Evolutionary conservation across 2,329 filamentous ascomycete species (phyloP).

Genomic region (Didymellaceae sp.): DNA sequence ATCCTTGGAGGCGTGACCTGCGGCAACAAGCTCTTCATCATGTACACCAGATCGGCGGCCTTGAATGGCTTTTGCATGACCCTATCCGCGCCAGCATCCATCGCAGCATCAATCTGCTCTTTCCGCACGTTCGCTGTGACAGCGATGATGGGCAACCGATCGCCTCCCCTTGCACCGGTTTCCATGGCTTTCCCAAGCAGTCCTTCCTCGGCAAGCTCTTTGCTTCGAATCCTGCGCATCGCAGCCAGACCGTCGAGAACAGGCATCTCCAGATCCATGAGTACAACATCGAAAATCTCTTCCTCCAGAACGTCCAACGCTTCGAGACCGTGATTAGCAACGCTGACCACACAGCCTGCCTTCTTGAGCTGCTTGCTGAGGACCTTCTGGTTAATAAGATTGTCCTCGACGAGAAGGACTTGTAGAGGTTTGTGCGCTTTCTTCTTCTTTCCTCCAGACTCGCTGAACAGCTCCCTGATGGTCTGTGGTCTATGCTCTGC

Average conservation of each 20-base stretch:
- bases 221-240: conserved; percentile 57
- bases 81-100: conserved; percentile 43
- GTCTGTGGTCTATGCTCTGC: conserved; percentile 22
- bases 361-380: conserved; percentile 47
- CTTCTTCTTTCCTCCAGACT: not conserved
- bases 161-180: conserved; percentile 29
- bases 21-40: conserved; percentile 44
- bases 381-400: conserved; percentile 49
- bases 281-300: conserved; percentile 39
- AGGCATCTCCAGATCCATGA: conserved; percentile 64
- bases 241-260: conserved; percentile 55
- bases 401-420: conserved; percentile 49
- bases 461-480: conserved; percentile 12
- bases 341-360: conserved; percentile 36
- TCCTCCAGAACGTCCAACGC: conserved; percentile 43
- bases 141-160: conserved; percentile 44
- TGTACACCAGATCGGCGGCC: conserved; percentile 40
- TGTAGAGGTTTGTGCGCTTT: conserved; percentile 20
- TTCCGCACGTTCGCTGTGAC: conserved; percentile 48
- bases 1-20: conserved; percentile 24
- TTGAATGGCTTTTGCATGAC: conserved; percentile 49
- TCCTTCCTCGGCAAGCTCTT: conserved; percentile 49
- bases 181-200: conserved; percentile 21
- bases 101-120: conserved; percentile 45
- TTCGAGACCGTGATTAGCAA: conserved; percentile 49